A percentile compares a stretch with the other conserved stretches of the same genome.
These are phyloP conservation scores for Backusella morwellensis DNA, from an alignment of 192 early-diverging fungal species.

Conservation along the genomic window DNA sequence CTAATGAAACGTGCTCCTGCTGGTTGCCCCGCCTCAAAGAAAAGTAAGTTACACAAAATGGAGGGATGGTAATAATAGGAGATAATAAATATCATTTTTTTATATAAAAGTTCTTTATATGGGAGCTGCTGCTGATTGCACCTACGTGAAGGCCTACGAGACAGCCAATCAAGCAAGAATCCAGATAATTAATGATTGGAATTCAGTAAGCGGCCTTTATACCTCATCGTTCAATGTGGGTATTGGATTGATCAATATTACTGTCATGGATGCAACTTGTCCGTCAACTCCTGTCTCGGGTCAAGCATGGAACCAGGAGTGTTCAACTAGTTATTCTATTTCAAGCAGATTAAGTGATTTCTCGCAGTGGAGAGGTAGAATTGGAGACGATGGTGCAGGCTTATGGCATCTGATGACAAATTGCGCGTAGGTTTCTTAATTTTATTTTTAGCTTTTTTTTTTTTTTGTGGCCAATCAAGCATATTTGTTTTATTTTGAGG, in stretches of 20 bases:
- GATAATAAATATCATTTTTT: background rate
- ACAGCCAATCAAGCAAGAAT: slow-evolving; percentile 53
- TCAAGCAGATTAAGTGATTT: slow-evolving; percentile 82
- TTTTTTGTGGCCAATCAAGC: background rate
- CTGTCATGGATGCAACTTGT: slow-evolving; percentile 63
- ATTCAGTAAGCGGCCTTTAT: slow-evolving; percentile 77
- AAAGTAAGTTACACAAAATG: slow-evolving; percentile 17
- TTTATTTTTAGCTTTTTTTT: background rate
- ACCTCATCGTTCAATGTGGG: slow-evolving; percentile 84
- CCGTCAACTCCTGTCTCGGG: slow-evolving; percentile 38
- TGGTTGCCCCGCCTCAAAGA: slow-evolving; percentile 23
- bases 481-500: slow-evolving; percentile 2
- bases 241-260: slow-evolving; percentile 79
- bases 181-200: slow-evolving; percentile 83
- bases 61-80: background rate
- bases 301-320: slow-evolving; percentile 77
- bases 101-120: slow-evolving; percentile 21
- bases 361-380: slow-evolving; percentile 75
- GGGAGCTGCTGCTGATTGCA: slow-evolving; percentile 67
- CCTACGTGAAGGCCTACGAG: slow-evolving; percentile 59
- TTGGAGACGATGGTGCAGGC: slow-evolving; percentile 66
- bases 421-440: slow-evolving; percentile 43
- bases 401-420: slow-evolving; percentile 95
- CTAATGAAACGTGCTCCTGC: slow-evolving; percentile 7
- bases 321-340: slow-evolving; percentile 71